phyloP scores from a whole-genome alignment of 208 protist genomes.

The Leptomonas pyrrhocoris region DNA sequence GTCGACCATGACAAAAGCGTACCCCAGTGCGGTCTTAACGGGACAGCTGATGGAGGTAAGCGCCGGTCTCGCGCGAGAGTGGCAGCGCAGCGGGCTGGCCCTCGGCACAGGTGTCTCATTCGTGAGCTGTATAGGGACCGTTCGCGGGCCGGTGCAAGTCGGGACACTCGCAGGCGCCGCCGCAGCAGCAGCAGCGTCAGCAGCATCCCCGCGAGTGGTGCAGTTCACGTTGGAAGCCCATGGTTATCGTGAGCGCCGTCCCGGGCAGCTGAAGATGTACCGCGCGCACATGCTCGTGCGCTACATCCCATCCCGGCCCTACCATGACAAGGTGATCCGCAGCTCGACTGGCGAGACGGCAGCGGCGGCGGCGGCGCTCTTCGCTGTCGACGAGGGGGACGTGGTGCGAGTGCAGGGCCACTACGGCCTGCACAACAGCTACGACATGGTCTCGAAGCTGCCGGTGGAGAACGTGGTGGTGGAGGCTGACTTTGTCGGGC shows the following conservation, averaged over 20 bases:
- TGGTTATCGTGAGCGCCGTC: slow-evolving; percentile 57
- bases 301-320: slow-evolving; percentile 30
- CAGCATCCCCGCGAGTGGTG: slow-evolving; percentile 42
- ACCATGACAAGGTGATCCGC: slow-evolving; percentile 4
- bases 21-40: slow-evolving; percentile 29
- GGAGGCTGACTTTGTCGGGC: slow-evolving; percentile 62
- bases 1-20: slow-evolving; percentile 10
- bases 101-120: slow-evolving; percentile 42
- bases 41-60: slow-evolving; percentile 34
- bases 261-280: slow-evolving; percentile 63
- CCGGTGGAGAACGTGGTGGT: slow-evolving; percentile 70
- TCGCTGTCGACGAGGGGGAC: slow-evolving; percentile 53
- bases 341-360: background rate
- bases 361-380: background rate
- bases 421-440: slow-evolving; percentile 71
- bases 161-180: slow-evolving; percentile 27
- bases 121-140: slow-evolving; percentile 39
- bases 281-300: slow-evolving; percentile 57
- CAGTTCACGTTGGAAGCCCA: slow-evolving; percentile 64
- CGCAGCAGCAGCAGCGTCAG: background rate
- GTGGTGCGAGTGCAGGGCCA: slow-evolving; percentile 62
- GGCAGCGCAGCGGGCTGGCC: slow-evolving; percentile 10
- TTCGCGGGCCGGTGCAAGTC: slow-evolving; percentile 31
- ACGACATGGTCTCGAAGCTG: slow-evolving; percentile 78
- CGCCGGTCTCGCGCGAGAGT: slow-evolving; percentile 4